Evolutionary conservation across 257 asterid genomes (phyloP), one percentile per base, ranked within the genome.

Genomic region (Ballota nigra): DNA sequence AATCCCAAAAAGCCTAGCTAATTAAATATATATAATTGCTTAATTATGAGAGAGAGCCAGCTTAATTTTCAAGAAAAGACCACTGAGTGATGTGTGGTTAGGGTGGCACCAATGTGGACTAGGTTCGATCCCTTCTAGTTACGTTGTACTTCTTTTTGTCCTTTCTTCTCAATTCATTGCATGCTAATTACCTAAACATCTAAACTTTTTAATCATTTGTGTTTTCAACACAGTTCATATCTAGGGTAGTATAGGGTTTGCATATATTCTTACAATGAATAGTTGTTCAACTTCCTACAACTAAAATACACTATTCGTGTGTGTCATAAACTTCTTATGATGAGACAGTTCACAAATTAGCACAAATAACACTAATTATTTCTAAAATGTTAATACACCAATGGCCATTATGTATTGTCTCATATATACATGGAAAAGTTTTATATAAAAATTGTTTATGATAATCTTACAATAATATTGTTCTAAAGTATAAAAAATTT

Each of bases 91-190:
- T 47, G 45, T 63, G 74, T 69, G 83, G 81, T 61, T 75, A 26
- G 70, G 84, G 73, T 64, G 58, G 64, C 20, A 68, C 74, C 83
- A 60, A 73, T 75, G 83, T 81, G 34, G 52, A 51, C 26, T 70
- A 24, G 65, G 74, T 61, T 33, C 38, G 9, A 65, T 43, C 52
- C 64, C 45, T 18, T 40, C 18, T 18, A 77, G 78, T 75, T 77
- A 79, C 69, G 72, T 73, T 69, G 63, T 53, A 40, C n/a, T n/a
- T 47, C 5, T 31, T 22, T 79, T 87, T 83, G 86, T 83, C 75
- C 70, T 78, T 85, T 83, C 70, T 41, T 72, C 86, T 43, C 24
- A 26, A 68, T 85, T 80, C 94, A 70, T 76, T 87, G 94, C 83
- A 87, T 82, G 79, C 55, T 69, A n/a, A n/a, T n/a, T 63, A 24